These are phyloP conservation scores for Plasmodium gallinaceum DNA, from an alignment of 169 alveolate species.

Conservation along the genomic window DNA sequence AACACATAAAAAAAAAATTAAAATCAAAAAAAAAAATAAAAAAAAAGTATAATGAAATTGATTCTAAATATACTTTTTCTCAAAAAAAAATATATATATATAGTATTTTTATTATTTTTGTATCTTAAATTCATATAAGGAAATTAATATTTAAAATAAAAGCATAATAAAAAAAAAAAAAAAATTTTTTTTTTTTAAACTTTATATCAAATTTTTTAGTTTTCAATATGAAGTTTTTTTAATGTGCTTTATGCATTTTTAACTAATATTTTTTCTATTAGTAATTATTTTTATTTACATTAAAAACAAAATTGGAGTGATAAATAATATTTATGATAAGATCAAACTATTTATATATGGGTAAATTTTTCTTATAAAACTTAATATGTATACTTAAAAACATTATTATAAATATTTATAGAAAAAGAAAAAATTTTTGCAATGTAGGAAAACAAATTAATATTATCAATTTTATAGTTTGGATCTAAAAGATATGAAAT, in stretches of 20 bases:
- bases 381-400: conserved; percentile 5
- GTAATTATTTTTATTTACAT: too few species aligned
- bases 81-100: not conserved
- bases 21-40: conserved; percentile 5
- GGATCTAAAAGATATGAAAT: not conserved
- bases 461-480: not conserved
- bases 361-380: too few species aligned
- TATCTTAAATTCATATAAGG: not conserved
- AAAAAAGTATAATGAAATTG: not conserved
- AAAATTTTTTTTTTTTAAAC: too few species aligned
- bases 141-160: not conserved
- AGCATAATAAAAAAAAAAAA: not conserved
- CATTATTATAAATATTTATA: conserved; percentile 30
- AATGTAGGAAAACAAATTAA: conserved; percentile 4
- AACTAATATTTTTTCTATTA: too few species aligned
- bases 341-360: too few species aligned
- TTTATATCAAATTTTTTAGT: too few species aligned
- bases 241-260: too few species aligned
- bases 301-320: too few species aligned
- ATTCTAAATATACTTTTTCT: too few species aligned
- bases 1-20: not conserved
- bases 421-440: conserved; percentile 31
- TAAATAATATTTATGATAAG: not conserved
- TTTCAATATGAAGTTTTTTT: too few species aligned
- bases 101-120: too few species aligned